Percentiles rank a stretch among this genome's conserved stretches.
Conservation (phyloP, 768 basidiomycete species). For the Brasilioporus rufonigricans region DNA sequence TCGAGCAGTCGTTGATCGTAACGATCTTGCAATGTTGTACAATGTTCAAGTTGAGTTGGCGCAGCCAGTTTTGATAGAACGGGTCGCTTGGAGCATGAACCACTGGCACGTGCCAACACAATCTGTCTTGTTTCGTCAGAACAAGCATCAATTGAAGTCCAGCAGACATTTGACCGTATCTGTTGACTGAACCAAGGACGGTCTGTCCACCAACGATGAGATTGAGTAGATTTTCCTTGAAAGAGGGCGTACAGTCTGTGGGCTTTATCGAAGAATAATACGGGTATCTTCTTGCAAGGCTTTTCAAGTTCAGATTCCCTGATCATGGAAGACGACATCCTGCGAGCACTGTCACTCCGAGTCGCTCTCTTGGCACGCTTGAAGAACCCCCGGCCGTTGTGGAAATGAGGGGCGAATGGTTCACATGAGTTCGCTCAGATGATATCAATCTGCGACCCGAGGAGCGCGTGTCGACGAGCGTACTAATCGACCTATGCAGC, state of each 20-base stretch:
- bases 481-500: too few relatives aligned
- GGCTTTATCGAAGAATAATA: conserved; percentile 85
- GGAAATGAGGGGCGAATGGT: too few relatives aligned
- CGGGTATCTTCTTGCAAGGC: conserved; percentile 66
- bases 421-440: conserved; percentile 45
- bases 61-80: conserved; percentile 81
- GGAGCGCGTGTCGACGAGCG: too few relatives aligned
- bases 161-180: conserved; percentile 83
- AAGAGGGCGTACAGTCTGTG: too few relatives aligned
- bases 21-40: conserved; percentile 87
- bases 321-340: conserved; percentile 29
- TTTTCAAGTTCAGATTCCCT: conserved; percentile 37
- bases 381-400: conserved; percentile 29
- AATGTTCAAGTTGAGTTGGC: conserved; percentile 74
- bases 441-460: conserved; percentile 15
- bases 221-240: too few relatives aligned
- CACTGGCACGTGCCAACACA: conserved; percentile 81
- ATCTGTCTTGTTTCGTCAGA: conserved; percentile 81
- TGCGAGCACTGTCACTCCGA: too few relatives aligned
- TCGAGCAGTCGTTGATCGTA: conserved; percentile 77
- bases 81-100: conserved; percentile 82
- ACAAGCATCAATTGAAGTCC: conserved; percentile 86
- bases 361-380: conserved; percentile 24
- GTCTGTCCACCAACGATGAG: too few relatives aligned
- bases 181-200: conserved; percentile 69